These are phyloP conservation scores for Jamesozyma lodderae DNA, from an alignment of 805 yeast species.

Conservation along the genomic window DNA sequence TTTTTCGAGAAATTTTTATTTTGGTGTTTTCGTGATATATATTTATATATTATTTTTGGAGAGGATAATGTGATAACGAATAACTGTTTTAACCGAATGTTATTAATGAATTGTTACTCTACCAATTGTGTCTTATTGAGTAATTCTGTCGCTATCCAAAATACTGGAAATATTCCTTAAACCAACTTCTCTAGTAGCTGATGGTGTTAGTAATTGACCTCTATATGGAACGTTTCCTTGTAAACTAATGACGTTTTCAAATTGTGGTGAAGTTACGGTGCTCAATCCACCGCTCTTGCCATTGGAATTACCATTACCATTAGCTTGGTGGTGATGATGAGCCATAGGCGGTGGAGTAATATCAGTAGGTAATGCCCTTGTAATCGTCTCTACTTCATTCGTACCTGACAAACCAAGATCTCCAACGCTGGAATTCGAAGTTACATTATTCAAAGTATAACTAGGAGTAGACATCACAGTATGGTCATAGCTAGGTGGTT, in stretches of 20 bases:
- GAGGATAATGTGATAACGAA: too few species aligned
- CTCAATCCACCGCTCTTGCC: conserved; percentile 7
- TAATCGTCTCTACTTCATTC: not conserved
- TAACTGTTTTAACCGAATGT: too few species aligned
- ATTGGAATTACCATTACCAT: not conserved
- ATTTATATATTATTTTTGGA: too few species aligned
- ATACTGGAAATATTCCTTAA: conserved; percentile 21
- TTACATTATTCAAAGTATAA: not conserved
- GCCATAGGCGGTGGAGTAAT: conserved; percentile 24
- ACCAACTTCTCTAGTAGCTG: conserved; percentile 22
- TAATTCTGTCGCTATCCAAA: conserved; percentile 27
- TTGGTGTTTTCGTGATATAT: too few species aligned
- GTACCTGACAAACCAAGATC: not conserved
- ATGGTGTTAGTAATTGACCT: conserved; percentile 24
- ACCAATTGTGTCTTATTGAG: too few species aligned
- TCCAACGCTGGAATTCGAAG: conserved; percentile 1
- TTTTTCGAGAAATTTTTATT: too few species aligned
- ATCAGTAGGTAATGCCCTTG: conserved; percentile 4
- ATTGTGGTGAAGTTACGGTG: conserved; percentile 18
- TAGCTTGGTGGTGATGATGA: conserved; percentile 11
- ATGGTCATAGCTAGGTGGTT: conserved; percentile 74
- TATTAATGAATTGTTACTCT: too few species aligned
- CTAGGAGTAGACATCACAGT: conserved; percentile 2
- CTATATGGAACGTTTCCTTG: conserved; percentile 26
- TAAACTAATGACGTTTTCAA: conserved; percentile 24